Evolutionary conservation across 345 rosid species (phyloP).

Genomic region (Capsella bursapastoris): DNA sequence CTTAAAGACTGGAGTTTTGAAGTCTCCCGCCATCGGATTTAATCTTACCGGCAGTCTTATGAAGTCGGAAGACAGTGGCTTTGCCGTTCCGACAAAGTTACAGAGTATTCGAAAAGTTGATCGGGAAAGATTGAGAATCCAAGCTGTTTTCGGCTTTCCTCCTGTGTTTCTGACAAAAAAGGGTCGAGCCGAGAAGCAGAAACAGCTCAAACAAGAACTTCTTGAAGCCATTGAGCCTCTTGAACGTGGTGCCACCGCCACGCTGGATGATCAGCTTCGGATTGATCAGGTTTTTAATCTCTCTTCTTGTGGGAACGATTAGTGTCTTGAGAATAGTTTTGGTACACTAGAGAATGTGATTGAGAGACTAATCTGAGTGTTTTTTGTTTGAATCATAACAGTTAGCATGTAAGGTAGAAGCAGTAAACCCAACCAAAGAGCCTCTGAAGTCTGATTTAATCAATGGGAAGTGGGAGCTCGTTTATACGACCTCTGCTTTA

Average conservation of each 20-base stretch:
- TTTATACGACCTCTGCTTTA: slow-evolving; percentile 83
- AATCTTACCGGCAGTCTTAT: slow-evolving; percentile 34
- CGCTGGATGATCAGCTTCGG: slow-evolving; percentile 73
- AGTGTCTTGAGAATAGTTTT: neutral
- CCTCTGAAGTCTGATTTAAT: slow-evolving; percentile 76
- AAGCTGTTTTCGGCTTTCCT: slow-evolving; percentile 68
- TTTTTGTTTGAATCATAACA: slow-evolving; percentile 32
- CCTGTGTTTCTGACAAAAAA: slow-evolving; percentile 75
- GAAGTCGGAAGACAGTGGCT: slow-evolving; percentile 37
- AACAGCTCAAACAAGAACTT: slow-evolving; percentile 67
- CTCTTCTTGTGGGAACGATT: neutral
- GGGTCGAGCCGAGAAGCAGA: slow-evolving; percentile 57
- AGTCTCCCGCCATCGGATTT: slow-evolving; percentile 28
- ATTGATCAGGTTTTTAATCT: slow-evolving; percentile 64
- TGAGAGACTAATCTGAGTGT: neutral
- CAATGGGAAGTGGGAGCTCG: slow-evolving; percentile 94
- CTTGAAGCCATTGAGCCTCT: slow-evolving; percentile 73
- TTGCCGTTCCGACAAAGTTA: slow-evolving; percentile 27
- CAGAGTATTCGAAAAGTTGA: slow-evolving; percentile 48
- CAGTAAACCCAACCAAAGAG: slow-evolving; percentile 74
- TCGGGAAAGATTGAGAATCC: slow-evolving; percentile 36
- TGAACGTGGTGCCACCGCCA: slow-evolving; percentile 79
- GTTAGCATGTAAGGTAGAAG: slow-evolving; percentile 84
- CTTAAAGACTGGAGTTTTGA: slow-evolving; percentile 33
- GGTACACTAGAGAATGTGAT: slow-evolving; percentile 14